phyloP scores from a whole-genome alignment of 106 monocot species.

The Hemerocallis citrina region DNA sequence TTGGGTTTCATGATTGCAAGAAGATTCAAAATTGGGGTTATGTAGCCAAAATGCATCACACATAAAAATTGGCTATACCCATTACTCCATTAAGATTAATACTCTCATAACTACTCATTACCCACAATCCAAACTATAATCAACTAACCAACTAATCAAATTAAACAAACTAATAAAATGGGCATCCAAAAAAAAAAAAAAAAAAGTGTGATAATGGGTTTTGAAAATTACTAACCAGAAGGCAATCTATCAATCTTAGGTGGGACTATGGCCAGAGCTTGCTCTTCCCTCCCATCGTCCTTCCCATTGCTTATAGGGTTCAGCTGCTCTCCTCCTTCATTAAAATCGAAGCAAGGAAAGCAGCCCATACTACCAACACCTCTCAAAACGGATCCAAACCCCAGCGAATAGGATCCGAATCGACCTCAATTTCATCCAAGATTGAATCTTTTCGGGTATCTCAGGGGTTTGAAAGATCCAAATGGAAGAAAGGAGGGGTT shows the following conservation, averaged over 20 bases:
- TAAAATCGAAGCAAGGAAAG: constrained; percentile 30
- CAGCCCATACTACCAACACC: constrained; percentile 26
- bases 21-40: not conserved
- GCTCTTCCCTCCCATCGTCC: not conserved
- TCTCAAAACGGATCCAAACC: not conserved
- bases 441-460: no score
- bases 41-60: not conserved
- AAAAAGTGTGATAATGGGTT: not conserved
- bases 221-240: not conserved
- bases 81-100: no score
- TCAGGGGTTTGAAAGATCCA: no score
- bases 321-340: constrained; percentile 15
- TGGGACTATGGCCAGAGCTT: constrained; percentile 4
- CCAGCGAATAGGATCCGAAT: not conserved
- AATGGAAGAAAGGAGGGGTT: no score
- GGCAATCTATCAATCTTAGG: not conserved
- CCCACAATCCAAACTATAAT: not conserved
- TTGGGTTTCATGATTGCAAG: not conserved
- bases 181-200: not conserved
- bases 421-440: no score
- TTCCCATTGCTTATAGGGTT: not conserved
- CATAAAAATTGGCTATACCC: not conserved
- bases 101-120: no score
- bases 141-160: not conserved
- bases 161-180: not conserved